Evolutionary conservation across 805 yeast species (phyloP).

Genomic region (Hyphopichia homilentoma): DNA sequence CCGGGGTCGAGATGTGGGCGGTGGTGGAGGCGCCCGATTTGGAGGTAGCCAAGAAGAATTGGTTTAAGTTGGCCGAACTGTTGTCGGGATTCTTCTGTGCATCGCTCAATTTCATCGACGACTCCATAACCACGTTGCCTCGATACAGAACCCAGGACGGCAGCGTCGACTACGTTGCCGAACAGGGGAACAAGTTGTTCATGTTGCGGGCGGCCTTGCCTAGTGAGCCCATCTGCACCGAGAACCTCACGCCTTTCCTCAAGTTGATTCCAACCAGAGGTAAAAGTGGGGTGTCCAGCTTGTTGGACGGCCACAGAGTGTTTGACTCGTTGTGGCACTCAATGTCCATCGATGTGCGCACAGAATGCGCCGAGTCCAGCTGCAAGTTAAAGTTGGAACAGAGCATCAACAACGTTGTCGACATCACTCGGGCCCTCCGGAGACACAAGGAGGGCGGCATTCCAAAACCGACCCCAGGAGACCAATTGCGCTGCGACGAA

Average conservation of each 20-base stretch:
- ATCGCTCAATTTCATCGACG: slow-evolving; percentile 83
- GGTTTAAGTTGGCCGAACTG: slow-evolving; percentile 71
- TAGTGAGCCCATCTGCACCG: slow-evolving; percentile 94
- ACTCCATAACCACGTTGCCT: slow-evolving; percentile 64
- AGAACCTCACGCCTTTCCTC: slow-evolving; percentile 89
- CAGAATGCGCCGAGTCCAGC: slow-evolving; percentile 40
- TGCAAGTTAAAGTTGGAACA: slow-evolving; percentile 61
- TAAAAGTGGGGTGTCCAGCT: slow-evolving; percentile 78
- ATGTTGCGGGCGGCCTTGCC: slow-evolving; percentile 84
- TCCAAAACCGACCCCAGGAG: slow-evolving; percentile 75
- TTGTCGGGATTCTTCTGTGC: slow-evolving; percentile 94
- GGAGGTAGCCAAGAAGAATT: slow-evolving; percentile 54
- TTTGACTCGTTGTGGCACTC: slow-evolving; percentile 94
- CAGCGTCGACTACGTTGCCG: slow-evolving; percentile 21
- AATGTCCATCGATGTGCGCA: slow-evolving; percentile 77
- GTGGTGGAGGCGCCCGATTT: slow-evolving; percentile 60
- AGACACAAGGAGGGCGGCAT: slow-evolving; percentile 59
- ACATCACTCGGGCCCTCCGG: slow-evolving; percentile 64
- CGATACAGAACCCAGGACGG: slow-evolving; percentile 43
- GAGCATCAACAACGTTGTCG: slow-evolving; percentile 66
- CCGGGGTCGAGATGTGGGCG: slow-evolving; percentile 95
- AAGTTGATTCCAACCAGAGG: slow-evolving; percentile 91
- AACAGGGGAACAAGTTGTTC: slow-evolving; percentile 39
- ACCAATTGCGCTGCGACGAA: slow-evolving; percentile 69
- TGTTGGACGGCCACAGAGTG: slow-evolving; percentile 84